These are phyloP conservation scores for Sapria himalayana DNA, from an alignment of 345 rosid species.

Conservation along the genomic window DNA sequence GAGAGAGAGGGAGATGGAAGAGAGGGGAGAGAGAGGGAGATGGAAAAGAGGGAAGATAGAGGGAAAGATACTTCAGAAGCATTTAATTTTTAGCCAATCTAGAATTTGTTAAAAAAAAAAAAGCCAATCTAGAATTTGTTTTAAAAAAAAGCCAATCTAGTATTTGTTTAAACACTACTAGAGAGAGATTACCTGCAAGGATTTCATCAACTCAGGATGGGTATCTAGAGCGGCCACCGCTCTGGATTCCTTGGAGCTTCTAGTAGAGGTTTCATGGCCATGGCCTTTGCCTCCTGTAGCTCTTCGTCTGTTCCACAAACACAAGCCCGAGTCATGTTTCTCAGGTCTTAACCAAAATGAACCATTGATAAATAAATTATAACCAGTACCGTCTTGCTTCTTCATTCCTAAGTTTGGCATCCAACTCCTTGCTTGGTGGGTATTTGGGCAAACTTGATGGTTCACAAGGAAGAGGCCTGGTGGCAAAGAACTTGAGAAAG, in stretches of 20 bases:
- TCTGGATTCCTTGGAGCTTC: slow-evolving; percentile 21
- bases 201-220: slow-evolving; percentile 22
- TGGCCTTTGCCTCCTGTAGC: slow-evolving; percentile 19
- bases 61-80: no score
- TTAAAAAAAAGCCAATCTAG: slow-evolving; percentile 1
- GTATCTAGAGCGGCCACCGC: slow-evolving; percentile 28
- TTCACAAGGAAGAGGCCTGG: slow-evolving; percentile 34
- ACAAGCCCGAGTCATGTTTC: background rate
- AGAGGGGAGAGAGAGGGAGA: no score
- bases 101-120: no score
- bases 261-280: slow-evolving; percentile 16
- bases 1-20: no score
- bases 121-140: no score
- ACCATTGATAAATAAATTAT: background rate
- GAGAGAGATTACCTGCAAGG: slow-evolving; percentile 20
- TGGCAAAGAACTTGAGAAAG: slow-evolving; percentile 27
- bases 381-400: slow-evolving; percentile 28
- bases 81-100: no score
- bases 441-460: slow-evolving; percentile 49
- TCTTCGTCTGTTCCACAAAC: slow-evolving; percentile 17
- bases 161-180: background rate
- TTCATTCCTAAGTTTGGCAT: slow-evolving; percentile 25
- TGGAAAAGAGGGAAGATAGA: no score
- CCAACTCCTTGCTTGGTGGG: slow-evolving; percentile 43
- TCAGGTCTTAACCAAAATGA: background rate